Conservation (phyloP, 2,329 filamentous ascomycete genomes). For the Parastagonospora nodorum region DNA sequence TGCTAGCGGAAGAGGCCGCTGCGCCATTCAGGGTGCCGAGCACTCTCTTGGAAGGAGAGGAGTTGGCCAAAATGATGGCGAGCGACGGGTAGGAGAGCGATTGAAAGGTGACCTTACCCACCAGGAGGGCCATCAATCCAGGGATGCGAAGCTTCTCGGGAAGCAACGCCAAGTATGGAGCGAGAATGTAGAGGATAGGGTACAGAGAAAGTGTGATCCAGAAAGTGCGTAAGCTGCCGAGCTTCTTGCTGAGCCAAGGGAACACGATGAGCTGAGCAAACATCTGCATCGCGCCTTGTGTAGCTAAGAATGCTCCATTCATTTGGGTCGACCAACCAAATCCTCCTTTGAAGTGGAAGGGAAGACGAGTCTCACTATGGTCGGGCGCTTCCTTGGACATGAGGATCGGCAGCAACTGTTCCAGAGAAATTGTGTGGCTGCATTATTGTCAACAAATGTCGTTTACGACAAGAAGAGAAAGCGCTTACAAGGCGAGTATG, state of each 20-base stretch:
- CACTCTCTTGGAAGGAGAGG: conserved; percentile 80
- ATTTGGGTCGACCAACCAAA: conserved; percentile 82
- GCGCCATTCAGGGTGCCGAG: conserved; percentile 92
- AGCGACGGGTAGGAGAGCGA: conserved; percentile 91
- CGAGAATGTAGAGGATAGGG: conserved; percentile 83
- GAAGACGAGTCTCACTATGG: conserved; percentile 61
- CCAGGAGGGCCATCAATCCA: conserved; percentile 76
- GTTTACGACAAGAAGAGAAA: conserved; percentile 7
- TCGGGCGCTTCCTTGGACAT: conserved; percentile 70
- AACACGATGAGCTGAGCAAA: conserved; percentile 84
- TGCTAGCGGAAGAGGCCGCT: conserved; percentile 86
- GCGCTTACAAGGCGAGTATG: conserved; percentile 88
- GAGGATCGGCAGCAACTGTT: conserved; percentile 91
- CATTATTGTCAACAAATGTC: conserved; percentile 21
- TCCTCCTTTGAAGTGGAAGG: conserved; percentile 88
- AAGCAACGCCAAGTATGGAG: conserved; percentile 86
- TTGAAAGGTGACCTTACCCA: conserved; percentile 92
- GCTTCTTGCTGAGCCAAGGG: conserved; percentile 72
- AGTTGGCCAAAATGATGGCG: conserved; percentile 86
- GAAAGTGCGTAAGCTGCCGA: conserved; percentile 83
- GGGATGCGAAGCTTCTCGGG: conserved; percentile 72
- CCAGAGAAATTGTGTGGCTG: conserved; percentile 96
- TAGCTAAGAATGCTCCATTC: conserved; percentile 85
- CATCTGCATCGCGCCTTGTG: conserved; percentile 90
- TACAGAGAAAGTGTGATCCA: conserved; percentile 80